Evolutionary conservation across 1,284 basidiomycete species (phyloP).

Genomic region (Cryptococcus sp.): DNA sequence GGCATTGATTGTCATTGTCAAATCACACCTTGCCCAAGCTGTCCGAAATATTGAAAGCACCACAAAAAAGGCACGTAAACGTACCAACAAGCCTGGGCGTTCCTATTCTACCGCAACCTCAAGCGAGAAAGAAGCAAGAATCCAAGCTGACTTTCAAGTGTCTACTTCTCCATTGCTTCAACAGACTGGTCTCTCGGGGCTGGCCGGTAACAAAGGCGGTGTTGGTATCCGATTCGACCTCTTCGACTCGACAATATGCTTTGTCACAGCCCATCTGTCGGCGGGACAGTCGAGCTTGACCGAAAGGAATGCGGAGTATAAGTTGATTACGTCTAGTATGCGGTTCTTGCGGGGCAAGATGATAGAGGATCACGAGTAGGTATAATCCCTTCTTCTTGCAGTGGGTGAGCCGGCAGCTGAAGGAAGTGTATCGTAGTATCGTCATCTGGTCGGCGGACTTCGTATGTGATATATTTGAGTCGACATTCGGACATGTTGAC

Average conservation of each 20-base stretch:
- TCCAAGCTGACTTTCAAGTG: background rate
- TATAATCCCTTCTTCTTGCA: background rate
- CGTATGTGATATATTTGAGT: conserved; percentile 29
- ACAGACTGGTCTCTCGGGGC: conserved; percentile 91
- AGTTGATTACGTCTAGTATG: conserved; percentile 78
- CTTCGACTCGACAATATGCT: conserved; percentile 88
- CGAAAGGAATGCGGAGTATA: conserved; percentile 90
- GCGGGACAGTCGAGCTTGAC: conserved; percentile 87
- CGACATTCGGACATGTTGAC: background rate
- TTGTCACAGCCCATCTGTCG: conserved; percentile 87
- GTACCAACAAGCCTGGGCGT: background rate
- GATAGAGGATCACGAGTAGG: conserved; percentile 86
- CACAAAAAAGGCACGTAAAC: conserved; percentile 72
- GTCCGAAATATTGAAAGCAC: conserved; percentile 90
- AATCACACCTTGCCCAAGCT: conserved; percentile 69
- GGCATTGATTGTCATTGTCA: conserved; percentile 82
- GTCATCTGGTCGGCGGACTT: conserved; percentile 92
- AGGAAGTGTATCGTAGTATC: conserved; percentile 28
- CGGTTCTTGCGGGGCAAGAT: conserved; percentile 87
- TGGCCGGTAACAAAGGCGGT: conserved; percentile 97
- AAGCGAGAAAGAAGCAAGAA: no score
- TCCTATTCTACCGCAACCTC: background rate
- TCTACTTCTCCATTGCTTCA: conserved; percentile 5
- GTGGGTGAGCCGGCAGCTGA: background rate
- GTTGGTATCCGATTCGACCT: conserved; percentile 90